phyloP scores from a whole-genome alignment of 2,329 filamentous ascomycete species.

The Cercospora zeae-maydis region DNA sequence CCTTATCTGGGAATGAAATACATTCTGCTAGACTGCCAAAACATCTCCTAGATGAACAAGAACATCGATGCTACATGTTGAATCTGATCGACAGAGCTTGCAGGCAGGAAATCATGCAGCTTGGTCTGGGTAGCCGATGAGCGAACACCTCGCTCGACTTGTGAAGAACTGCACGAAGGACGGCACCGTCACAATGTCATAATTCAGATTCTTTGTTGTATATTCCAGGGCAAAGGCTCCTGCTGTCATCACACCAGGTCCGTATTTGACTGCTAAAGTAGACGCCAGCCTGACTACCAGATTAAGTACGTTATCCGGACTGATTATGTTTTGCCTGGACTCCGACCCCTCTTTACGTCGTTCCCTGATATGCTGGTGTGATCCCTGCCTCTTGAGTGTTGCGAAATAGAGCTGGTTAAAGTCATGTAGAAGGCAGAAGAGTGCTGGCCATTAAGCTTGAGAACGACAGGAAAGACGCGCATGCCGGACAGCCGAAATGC shows the following conservation, averaged over 20 bases:
- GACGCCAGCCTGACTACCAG: neutral
- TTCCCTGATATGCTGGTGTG: neutral
- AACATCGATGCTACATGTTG: neutral
- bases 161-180: neutral
- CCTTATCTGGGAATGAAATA: neutral
- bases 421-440: neutral
- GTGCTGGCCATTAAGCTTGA: neutral
- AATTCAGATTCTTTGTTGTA: neutral
- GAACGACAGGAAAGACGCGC: neutral
- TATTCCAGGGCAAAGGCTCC: neutral
- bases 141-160: neutral
- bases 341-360: neutral
- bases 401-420: neutral
- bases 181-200: neutral
- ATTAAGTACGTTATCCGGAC: neutral
- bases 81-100: neutral
- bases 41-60: neutral
- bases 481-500: neutral
- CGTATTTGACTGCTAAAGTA: constrained; percentile 2
- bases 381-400: neutral
- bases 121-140: neutral
- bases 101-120: neutral
- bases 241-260: neutral
- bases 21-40: neutral
- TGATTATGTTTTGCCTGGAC: neutral